Conservation (phyloP, 306 rosid species). For the Parietaria judaica region DNA sequence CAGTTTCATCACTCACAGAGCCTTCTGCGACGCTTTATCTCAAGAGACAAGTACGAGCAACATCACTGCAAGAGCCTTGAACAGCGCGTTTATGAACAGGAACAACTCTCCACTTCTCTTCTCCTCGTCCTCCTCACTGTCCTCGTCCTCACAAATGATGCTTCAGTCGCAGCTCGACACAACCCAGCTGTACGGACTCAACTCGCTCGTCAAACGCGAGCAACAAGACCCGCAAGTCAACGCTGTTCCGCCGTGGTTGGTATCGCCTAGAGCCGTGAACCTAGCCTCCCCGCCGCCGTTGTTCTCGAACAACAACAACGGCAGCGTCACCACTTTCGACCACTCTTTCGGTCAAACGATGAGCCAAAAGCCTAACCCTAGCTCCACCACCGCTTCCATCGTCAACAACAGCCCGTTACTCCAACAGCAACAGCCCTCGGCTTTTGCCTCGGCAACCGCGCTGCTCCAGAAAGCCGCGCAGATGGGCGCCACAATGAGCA, state of each 20-base stretch:
- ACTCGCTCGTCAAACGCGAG: conserved; percentile 2
- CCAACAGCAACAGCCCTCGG: conserved; percentile 10
- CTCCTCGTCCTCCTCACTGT: conserved; percentile 18
- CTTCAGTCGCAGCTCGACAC: conserved; percentile 16
- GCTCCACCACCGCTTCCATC: conserved; percentile 23
- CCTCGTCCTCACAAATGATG: background rate
- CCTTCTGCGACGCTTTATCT: conserved; percentile 77
- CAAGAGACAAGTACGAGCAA: conserved; percentile 37
- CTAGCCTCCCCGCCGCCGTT: conserved; percentile 12
- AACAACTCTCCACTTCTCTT: conserved; percentile 19
- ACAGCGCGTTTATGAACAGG: conserved; percentile 23
- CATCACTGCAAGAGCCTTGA: conserved; percentile 22
- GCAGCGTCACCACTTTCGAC: conserved; percentile 1
- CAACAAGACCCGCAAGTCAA: background rate
- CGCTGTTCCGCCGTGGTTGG: conserved; percentile 16
- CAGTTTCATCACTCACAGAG: conserved; percentile 86
- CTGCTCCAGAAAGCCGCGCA: conserved; percentile 57
- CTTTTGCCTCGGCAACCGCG: conserved; percentile 57
- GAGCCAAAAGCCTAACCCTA: conserved; percentile 44
- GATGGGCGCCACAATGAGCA: conserved; percentile 47
- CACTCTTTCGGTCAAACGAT: conserved; percentile 14
- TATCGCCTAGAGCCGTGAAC: background rate
- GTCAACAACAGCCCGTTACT: background rate
- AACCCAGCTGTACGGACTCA: conserved; percentile 4
- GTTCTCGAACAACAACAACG: conserved; percentile 4